Evolutionary conservation across 2,329 filamentous ascomycete genomes (phyloP).

Genomic region (Beauveria medogensis): DNA sequence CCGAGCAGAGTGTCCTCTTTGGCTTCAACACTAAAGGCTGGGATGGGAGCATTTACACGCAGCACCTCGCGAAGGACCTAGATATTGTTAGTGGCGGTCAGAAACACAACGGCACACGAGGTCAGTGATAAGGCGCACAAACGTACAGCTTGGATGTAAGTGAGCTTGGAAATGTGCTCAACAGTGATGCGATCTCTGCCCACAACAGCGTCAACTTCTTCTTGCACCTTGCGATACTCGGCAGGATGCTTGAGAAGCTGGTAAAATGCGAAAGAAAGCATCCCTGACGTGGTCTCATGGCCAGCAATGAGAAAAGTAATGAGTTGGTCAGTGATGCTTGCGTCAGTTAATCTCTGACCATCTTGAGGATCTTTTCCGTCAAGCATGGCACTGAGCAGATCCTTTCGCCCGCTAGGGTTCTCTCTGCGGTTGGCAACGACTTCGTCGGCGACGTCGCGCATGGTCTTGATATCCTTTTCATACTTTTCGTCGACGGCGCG

Average conservation of each 20-base stretch:
- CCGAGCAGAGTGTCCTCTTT: slow-evolving; percentile 45
- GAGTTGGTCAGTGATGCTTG: slow-evolving; percentile 60
- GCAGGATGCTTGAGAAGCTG: slow-evolving; percentile 56
- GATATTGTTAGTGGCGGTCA: background rate
- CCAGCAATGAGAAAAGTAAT: slow-evolving; percentile 65
- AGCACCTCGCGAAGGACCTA: slow-evolving; percentile 56
- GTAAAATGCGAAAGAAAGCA: slow-evolving; percentile 58
- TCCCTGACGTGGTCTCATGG: slow-evolving; percentile 63
- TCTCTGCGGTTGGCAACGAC: slow-evolving; percentile 51
- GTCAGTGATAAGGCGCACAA: background rate
- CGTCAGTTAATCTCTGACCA: slow-evolving; percentile 54
- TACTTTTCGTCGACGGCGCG: slow-evolving; percentile 42
- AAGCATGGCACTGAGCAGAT: slow-evolving; percentile 64
- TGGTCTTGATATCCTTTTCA: slow-evolving; percentile 42
- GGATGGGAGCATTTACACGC: slow-evolving; percentile 53
- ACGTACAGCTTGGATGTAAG: slow-evolving; percentile 53
- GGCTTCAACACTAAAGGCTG: slow-evolving; percentile 46
- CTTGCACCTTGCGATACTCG: slow-evolving; percentile 50
- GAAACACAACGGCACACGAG: background rate
- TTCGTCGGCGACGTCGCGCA: slow-evolving; percentile 49
- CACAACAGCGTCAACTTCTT: slow-evolving; percentile 60
- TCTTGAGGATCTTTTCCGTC: slow-evolving; percentile 59
- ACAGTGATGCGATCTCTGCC: slow-evolving; percentile 49
- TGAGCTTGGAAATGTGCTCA: slow-evolving; percentile 55
- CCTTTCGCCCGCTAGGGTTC: slow-evolving; percentile 50